Percentiles rank a stretch among this genome's conserved stretches.
These are phyloP conservation scores for Cercophora scortea DNA, from an alignment of 495 filamentous ascomycete species.

Conservation along the genomic window DNA sequence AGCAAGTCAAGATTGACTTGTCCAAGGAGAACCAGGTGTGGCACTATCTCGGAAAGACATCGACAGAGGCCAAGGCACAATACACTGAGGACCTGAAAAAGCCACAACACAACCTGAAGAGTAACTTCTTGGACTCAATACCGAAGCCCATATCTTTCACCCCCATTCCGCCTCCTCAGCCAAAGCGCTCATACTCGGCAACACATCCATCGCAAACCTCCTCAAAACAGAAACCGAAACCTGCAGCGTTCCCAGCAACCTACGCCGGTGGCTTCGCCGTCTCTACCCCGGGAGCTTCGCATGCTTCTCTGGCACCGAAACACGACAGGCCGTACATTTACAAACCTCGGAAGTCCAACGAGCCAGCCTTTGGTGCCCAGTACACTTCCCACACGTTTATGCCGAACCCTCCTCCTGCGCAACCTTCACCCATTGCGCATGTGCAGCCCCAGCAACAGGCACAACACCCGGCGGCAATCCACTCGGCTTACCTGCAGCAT, in stretches of 20 bases:
- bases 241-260: conserved; percentile 1
- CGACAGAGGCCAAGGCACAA: conserved; percentile 86
- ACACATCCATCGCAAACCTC: conserved; percentile 4
- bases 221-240: not conserved
- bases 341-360: conserved; percentile 38
- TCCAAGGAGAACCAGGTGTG: conserved; percentile 66
- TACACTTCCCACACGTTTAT: conserved; percentile 34
- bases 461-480: too few relatives aligned
- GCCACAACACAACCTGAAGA: conserved; percentile 45
- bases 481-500: too few relatives aligned
- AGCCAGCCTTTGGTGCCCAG: conserved; percentile 23
- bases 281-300: too few relatives aligned
- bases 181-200: conserved; percentile 8
- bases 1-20: conserved; percentile 55
- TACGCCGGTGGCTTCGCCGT: not conserved
- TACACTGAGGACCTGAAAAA: conserved; percentile 76
- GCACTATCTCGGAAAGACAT: conserved; percentile 80
- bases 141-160: conserved; percentile 37
- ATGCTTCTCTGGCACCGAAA: not conserved
- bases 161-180: conserved; percentile 16
- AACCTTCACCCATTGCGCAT: not conserved
- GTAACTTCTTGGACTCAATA: conserved; percentile 56
- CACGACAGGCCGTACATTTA: conserved; percentile 45
- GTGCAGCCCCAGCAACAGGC: not conserved
- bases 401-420: conserved; percentile 11